phyloP scores from a whole-genome alignment of 2,329 filamentous ascomycete species.

The Harringtonia aguacate region DNA sequence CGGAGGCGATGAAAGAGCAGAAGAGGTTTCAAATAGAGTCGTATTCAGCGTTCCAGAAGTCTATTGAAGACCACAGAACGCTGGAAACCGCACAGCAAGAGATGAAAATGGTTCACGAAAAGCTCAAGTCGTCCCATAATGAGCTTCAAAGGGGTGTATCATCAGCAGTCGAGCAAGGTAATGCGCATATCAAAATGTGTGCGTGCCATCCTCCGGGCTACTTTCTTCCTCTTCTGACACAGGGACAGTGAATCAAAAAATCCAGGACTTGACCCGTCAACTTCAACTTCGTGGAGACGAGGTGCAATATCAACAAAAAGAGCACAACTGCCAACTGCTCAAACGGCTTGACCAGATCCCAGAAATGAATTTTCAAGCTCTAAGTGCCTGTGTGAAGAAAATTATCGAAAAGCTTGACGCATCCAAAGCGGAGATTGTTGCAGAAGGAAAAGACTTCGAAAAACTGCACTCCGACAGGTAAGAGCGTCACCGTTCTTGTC shows the following conservation, averaged over 20 bases:
- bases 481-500: too few relatives aligned
- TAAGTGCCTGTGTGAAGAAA: slow-evolving; percentile 7
- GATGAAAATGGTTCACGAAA: slow-evolving; percentile 22
- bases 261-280: not conserved
- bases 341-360: slow-evolving; percentile 6
- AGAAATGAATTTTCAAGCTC: slow-evolving; percentile 8
- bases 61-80: slow-evolving; percentile 14
- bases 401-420: slow-evolving; percentile 6
- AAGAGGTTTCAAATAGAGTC: slow-evolving; percentile 24
- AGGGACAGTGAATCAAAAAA: slow-evolving; percentile 2
- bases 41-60: not conserved
- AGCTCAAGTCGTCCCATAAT: slow-evolving; percentile 20
- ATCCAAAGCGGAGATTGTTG: not conserved
- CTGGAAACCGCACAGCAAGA: slow-evolving; percentile 19
- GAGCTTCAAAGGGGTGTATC: slow-evolving; percentile 17
- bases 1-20: slow-evolving; percentile 34
- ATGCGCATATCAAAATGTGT: slow-evolving; percentile 4
- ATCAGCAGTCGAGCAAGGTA: slow-evolving; percentile 5
- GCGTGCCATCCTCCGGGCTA: slow-evolving; percentile 1
- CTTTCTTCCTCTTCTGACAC: slow-evolving; percentile 2
- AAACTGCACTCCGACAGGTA: too few relatives aligned
- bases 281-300: slow-evolving; percentile 6
- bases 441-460: not conserved
- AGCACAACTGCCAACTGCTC: not conserved
- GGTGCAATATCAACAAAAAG: not conserved